Evolutionary conservation across 495 filamentous ascomycete genomes (phyloP).

Genomic region (Pyronema domesticum): DNA sequence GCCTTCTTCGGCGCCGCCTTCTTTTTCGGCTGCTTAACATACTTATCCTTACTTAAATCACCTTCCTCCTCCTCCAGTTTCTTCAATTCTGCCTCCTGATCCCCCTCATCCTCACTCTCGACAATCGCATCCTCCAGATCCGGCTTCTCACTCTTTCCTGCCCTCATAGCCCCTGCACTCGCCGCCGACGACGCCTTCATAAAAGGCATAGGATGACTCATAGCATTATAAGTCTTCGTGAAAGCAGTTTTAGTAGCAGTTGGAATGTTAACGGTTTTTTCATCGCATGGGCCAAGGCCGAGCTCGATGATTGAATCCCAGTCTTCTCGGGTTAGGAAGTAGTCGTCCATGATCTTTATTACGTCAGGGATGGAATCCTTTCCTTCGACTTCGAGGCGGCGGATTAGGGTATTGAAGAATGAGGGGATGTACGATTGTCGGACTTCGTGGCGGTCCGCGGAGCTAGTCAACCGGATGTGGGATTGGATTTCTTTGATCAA

Average conservation of each 20-base stretch:
- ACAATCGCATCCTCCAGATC: slow-evolving; percentile 94
- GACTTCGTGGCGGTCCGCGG: slow-evolving; percentile 86
- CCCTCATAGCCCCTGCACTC: slow-evolving; percentile 41
- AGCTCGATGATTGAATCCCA: slow-evolving; percentile 85
- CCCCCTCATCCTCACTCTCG: slow-evolving; percentile 64
- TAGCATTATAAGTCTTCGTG: slow-evolving; percentile 73
- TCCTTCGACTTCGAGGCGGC: slow-evolving; percentile 49
- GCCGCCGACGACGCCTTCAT: slow-evolving; percentile 74
- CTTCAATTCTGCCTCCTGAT: slow-evolving; percentile 32
- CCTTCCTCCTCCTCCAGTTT: slow-evolving; percentile 48
- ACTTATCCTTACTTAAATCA: slow-evolving; percentile 86
- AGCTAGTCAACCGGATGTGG: slow-evolving; percentile 82
- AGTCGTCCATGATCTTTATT: slow-evolving; percentile 89
- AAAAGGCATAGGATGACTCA: slow-evolving; percentile 80
- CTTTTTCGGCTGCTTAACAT: slow-evolving; percentile 74
- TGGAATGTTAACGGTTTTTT: slow-evolving; percentile 57
- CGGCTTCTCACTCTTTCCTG: slow-evolving; percentile 53
- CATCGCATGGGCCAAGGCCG: slow-evolving; percentile 65
- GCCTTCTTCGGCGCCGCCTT: slow-evolving; percentile 29
- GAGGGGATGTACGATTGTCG: slow-evolving; percentile 84
- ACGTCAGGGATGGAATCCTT: slow-evolving; percentile 55
- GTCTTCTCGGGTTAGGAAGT: slow-evolving; percentile 90
- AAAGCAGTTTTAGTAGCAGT: slow-evolving; percentile 74
- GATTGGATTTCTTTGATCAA: slow-evolving; percentile 88
- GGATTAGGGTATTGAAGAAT: slow-evolving; percentile 68